Evolutionary conservation across 192 early-diverging fungal species (phyloP).

Genomic region (Umbelopsis sp.): DNA sequence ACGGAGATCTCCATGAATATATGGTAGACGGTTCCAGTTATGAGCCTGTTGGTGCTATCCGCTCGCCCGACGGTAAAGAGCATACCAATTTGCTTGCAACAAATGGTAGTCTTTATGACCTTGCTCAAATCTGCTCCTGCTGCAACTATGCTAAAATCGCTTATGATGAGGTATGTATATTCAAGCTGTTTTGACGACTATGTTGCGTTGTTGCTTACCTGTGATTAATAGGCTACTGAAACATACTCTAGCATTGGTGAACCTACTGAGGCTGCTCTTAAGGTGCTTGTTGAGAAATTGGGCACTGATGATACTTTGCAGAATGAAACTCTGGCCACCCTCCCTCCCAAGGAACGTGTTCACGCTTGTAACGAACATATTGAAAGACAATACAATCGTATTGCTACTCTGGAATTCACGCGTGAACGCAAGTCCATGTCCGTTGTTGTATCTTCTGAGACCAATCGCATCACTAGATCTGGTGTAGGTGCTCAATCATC

Average conservation of each 20-base stretch:
- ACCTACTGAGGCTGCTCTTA: conserved; percentile 97
- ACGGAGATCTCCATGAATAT: conserved; percentile 62
- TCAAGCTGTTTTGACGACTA: conserved; percentile 13
- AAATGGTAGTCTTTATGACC: conserved; percentile 64
- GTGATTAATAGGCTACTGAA: conserved; percentile 30
- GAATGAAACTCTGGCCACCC: conserved; percentile 57
- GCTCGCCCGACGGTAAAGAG: conserved; percentile 39
- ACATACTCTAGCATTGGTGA: conserved; percentile 85
- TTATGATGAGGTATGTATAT: conserved; percentile 68
- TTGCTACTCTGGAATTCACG: conserved; percentile 87
- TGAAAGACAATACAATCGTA: conserved; percentile 58
- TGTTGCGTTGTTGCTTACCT: background rate
- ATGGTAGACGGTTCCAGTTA: conserved; percentile 85
- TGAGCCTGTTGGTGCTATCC: conserved; percentile 77
- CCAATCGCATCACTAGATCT: conserved; percentile 31
- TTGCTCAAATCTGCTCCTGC: conserved; percentile 79
- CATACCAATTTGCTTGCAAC: conserved; percentile 56
- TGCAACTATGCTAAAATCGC: conserved; percentile 91
- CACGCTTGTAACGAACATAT: conserved; percentile 78
- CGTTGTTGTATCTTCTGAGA: conserved; percentile 65
- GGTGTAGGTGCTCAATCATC: conserved; percentile 32
- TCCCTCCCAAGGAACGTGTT: conserved; percentile 58
- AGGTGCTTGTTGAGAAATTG: conserved; percentile 92
- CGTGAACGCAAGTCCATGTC: conserved; percentile 99
- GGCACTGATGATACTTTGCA: conserved; percentile 71